Base-by-base conservation (phyloP, 1,284 basidiomycete species). In the Mrakiaceae sp. region DNA sequence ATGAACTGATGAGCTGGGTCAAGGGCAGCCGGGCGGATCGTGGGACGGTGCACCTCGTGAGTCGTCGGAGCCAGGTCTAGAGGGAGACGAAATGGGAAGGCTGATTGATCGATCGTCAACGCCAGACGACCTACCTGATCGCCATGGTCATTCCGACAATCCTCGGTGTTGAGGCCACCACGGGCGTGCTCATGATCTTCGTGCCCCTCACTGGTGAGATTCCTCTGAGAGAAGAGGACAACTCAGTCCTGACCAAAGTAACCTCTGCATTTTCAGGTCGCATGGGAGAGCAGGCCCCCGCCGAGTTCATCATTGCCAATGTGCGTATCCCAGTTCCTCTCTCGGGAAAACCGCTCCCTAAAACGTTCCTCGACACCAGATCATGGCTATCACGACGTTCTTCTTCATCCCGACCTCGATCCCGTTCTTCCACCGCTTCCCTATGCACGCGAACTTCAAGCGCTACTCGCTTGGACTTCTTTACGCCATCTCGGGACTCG, bases 301-400 rank as follows among this genome's bases (percentile, higher is more conserved):
- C 86, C 0, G 95, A 98, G 71, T 83, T 88, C 72, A 87, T 98
- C 72, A 89, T 98, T 59, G 93, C 90, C 0, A 84, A 85, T 10
- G 70, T 78, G 47, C 72, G 72, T 46, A 11, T 46, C 14, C 39
- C 44, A 5, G 5, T 51, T 40, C 40, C 2, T 27, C 27, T 27
- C 27, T 27, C 56, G 10, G 64, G 64, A 9, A 54, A 62, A 8
- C 70, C 57, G 2, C 61, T 71, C 14, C 62, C 2, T 27, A 27
- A 3, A 54, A 62, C 10, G 27, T 69, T 4, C 68, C 27, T 27
- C 71, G 0, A 67, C 66, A 27, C 27, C 66, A 71, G 62, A 82
- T 88, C 62, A 83, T 87, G 6, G 78, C 83, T 0, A 72, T 83
- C 58, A 77, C 86, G 39, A 79, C 82, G 0, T 74, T 84, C 62